A percentile compares a stretch with the other conserved stretches of the same genome.
phyloP scores from a whole-genome alignment of 2,329 filamentous ascomycete genomes.

The Penicillium sp. region DNA sequence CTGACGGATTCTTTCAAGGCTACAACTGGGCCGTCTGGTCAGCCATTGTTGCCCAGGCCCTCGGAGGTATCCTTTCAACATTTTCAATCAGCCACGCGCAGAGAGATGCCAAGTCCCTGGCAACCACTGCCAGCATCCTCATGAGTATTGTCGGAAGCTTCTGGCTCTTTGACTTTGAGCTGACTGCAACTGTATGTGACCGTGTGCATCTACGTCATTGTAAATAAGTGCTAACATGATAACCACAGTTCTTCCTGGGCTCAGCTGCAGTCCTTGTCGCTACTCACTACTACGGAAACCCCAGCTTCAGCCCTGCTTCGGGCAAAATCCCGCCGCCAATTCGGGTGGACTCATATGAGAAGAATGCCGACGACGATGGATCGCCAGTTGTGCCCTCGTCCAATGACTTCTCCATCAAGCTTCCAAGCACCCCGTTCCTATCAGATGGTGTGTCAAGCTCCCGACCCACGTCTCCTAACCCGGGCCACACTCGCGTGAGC shows the following conservation, averaged over 20 bases:
- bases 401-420: conserved; percentile 46
- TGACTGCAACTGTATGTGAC: conserved; percentile 63
- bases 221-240: conserved; percentile 7
- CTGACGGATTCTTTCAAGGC: conserved; percentile 86
- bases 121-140: conserved; percentile 85
- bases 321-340: conserved; percentile 46
- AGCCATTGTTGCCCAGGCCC: conserved; percentile 73
- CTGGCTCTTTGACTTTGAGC: conserved; percentile 73
- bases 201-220: neutral
- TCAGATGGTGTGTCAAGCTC: conserved; percentile 51
- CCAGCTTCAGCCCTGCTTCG: conserved; percentile 26
- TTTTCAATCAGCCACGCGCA: conserved; percentile 77
- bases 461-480: conserved; percentile 48
- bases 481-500: conserved; percentile 43
- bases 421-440: conserved; percentile 45
- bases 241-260: conserved; percentile 69
- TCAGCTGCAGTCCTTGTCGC: conserved; percentile 72
- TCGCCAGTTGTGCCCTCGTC: conserved; percentile 26
- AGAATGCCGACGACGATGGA: conserved; percentile 52
- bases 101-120: conserved; percentile 91
- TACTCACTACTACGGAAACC: conserved; percentile 76
- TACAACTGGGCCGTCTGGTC: conserved; percentile 92
- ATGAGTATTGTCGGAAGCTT: conserved; percentile 81
- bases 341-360: conserved; percentile 69
- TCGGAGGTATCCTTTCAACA: conserved; percentile 77